Evolutionary conservation across 139 green algal species (phyloP).

Genomic region (Chlamydomonas asymmetrica): DNA sequence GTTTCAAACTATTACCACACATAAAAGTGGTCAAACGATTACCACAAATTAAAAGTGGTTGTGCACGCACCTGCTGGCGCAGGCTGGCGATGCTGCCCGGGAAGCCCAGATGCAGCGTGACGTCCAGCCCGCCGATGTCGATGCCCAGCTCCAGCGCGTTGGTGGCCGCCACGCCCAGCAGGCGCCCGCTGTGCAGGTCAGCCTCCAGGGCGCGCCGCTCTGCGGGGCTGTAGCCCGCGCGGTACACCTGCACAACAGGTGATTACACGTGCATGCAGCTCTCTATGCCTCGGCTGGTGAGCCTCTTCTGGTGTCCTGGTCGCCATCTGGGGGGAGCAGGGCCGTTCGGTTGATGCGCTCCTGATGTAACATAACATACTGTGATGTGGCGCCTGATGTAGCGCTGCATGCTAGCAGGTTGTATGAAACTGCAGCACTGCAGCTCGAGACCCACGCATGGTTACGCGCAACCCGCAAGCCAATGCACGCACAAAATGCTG

Average conservation of each 20-base stretch:
- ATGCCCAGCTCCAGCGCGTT: slow-evolving; percentile 96
- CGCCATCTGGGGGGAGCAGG: too few relatives aligned
- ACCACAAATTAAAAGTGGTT: not conserved
- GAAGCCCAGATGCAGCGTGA: slow-evolving; percentile 89
- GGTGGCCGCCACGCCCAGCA: slow-evolving; percentile 82
- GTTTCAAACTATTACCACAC: too few relatives aligned
- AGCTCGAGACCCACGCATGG: too few relatives aligned
- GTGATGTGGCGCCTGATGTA: too few relatives aligned
- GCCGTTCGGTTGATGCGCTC: too few relatives aligned
- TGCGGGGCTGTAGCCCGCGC: slow-evolving; percentile 54
- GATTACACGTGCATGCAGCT: not conserved
- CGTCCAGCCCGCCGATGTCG: slow-evolving; percentile 92
- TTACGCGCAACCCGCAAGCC: too few relatives aligned
- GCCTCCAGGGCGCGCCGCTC: slow-evolving; percentile 77
- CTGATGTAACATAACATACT: slow-evolving; percentile 4
- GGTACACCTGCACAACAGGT: slow-evolving; percentile 44
- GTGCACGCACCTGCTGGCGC: slow-evolving; percentile 76
- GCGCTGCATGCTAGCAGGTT: too few relatives aligned
- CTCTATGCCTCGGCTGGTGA: too few relatives aligned
- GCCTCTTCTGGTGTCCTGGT: too few relatives aligned
- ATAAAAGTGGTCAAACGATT: not conserved
- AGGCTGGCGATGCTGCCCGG: slow-evolving; percentile 74
- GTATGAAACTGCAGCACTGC: too few relatives aligned
- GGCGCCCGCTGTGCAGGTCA: slow-evolving; percentile 50
- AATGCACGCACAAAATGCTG: too few relatives aligned